These are phyloP conservation scores for Aspergillus carbonarius DNA, from an alignment of 2,329 filamentous ascomycete genomes.

Conservation along the genomic window DNA sequence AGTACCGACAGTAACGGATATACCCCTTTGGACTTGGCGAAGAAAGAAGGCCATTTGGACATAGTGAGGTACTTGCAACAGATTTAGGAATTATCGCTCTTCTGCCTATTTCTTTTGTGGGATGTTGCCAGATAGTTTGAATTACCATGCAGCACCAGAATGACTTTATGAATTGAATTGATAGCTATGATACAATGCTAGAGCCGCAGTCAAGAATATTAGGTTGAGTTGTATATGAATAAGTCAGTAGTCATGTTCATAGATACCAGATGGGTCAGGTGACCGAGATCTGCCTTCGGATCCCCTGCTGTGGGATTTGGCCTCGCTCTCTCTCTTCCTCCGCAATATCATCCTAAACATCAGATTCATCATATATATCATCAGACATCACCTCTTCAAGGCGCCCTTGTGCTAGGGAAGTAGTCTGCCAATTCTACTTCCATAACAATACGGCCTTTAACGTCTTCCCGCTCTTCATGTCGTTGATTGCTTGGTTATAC, in stretches of 20 bases:
- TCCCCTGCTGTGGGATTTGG: too few relatives aligned
- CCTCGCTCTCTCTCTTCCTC: too few relatives aligned
- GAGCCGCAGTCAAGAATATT: too few relatives aligned
- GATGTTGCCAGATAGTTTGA: background rate
- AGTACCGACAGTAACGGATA: background rate
- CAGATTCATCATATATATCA: background rate
- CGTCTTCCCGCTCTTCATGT: slow-evolving; percentile 26
- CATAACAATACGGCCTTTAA: slow-evolving; percentile 33
- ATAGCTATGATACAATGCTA: too few relatives aligned
- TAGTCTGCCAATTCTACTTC: slow-evolving; percentile 4
- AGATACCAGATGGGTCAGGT: too few relatives aligned
- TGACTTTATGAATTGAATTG: background rate
- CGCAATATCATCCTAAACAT: too few relatives aligned
- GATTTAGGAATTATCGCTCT: background rate
- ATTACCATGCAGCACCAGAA: background rate
- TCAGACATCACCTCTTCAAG: background rate
- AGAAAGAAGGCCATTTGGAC: background rate
- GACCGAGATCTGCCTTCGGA: too few relatives aligned
- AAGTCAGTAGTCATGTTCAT: too few relatives aligned
- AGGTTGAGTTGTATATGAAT: too few relatives aligned
- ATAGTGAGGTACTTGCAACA: background rate
- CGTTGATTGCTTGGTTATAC: slow-evolving; percentile 23
- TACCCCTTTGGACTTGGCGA: background rate
- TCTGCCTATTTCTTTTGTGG: background rate
- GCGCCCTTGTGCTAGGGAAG: background rate